Percentiles rank a stretch among this genome's conserved stretches.
phyloP scores from a whole-genome alignment of 192 early-diverging fungal genomes.

The Gonapodya prolifera region DNA sequence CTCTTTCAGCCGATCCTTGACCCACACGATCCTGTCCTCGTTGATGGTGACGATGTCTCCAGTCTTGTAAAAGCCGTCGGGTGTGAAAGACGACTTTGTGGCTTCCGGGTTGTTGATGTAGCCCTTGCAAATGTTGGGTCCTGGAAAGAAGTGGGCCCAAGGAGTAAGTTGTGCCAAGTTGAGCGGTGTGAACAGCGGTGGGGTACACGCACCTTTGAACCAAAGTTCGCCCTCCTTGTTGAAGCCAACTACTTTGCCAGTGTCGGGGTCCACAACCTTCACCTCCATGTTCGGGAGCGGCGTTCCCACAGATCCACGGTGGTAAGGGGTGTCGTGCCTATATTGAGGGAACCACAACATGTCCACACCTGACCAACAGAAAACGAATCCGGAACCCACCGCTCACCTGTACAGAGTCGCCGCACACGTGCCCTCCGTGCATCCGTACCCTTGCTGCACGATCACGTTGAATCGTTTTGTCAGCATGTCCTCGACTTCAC shows the following conservation, averaged over 20 bases:
- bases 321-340: not conserved
- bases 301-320: not conserved
- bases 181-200: too few species aligned
- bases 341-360: too few species aligned
- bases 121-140: not conserved
- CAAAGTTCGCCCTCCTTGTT: constrained; percentile 1
- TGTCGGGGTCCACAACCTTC: not conserved
- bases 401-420: too few species aligned
- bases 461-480: not conserved
- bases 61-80: not conserved
- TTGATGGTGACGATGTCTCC: not conserved
- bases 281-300: not conserved
- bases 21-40: not conserved
- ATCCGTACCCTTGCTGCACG: not conserved
- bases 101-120: not conserved
- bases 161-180: too few species aligned
- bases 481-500: not conserved
- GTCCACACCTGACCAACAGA: too few species aligned
- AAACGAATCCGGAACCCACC: too few species aligned
- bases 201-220: too few species aligned
- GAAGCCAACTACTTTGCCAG: not conserved
- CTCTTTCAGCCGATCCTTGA: not conserved
- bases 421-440: not conserved
- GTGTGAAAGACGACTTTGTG: not conserved
- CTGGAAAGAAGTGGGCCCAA: too few species aligned